Evolutionary conservation across 257 asterid species (phyloP).

Genomic region (Ilex aquifolium): DNA sequence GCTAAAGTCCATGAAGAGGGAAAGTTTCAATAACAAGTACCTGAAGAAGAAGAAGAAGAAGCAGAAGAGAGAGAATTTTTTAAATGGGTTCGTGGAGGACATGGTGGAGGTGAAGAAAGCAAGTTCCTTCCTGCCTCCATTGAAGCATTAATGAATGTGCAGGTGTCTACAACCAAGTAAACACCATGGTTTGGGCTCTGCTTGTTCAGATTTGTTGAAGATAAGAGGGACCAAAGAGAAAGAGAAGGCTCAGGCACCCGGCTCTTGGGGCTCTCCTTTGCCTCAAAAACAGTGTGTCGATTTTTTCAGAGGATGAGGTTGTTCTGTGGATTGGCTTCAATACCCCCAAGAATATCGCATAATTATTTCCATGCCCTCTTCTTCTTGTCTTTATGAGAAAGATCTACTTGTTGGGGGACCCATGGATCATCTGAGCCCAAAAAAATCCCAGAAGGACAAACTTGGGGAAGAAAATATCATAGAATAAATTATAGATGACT

Average conservation of each 20-base stretch:
- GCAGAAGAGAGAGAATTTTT: conserved; percentile 27
- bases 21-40: conserved; percentile 14
- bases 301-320: not conserved
- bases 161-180: not conserved
- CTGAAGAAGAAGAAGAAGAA: conserved; percentile 37
- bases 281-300: not conserved
- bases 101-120: conserved; percentile 60
- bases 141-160: not conserved
- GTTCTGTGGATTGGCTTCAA: not conserved
- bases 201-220: too few species aligned
- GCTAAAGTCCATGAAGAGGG: not conserved
- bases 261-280: not conserved
- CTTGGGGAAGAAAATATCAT: too few species aligned
- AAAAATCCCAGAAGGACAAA: too few species aligned
- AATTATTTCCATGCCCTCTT: too few species aligned
- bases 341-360: too few species aligned
- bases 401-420: too few species aligned
- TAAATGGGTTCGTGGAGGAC: conserved; percentile 43
- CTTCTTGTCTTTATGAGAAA: too few species aligned
- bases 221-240: too few species aligned
- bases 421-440: too few species aligned
- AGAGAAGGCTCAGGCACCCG: too few species aligned
- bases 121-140: conserved; percentile 74
- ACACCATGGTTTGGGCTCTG: not conserved
- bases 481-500: too few species aligned